Conservation (phyloP, 495 filamentous ascomycete species). For the Wilcoxina mikolae region DNA sequence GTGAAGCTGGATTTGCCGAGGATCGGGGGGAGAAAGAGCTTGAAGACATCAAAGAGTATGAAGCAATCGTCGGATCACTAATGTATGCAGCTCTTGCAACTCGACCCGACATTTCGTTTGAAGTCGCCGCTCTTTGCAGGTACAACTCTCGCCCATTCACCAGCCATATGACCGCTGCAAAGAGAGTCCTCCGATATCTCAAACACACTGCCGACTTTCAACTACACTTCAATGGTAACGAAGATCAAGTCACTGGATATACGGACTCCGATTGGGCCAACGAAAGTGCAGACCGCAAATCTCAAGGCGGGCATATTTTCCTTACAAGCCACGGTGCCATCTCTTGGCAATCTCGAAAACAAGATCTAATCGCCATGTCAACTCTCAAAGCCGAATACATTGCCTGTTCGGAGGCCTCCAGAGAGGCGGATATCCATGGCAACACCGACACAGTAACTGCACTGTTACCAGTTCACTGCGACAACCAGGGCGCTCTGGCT, state of each 20-base stretch:
- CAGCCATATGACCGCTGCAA: slow-evolving; percentile 6
- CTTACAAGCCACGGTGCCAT: not conserved
- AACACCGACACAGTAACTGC: not conserved
- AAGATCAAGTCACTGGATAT: not conserved
- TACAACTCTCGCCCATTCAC: slow-evolving; percentile 3
- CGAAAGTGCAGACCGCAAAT: not conserved
- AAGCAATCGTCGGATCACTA: not conserved
- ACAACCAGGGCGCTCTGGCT: slow-evolving; percentile 2
- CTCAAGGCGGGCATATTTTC: not conserved
- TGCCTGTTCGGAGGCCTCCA: slow-evolving; percentile 3
- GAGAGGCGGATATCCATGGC: not conserved
- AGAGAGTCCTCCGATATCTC: slow-evolving; percentile 18
- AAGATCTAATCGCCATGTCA: slow-evolving; percentile 2
- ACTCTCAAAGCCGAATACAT: slow-evolving; percentile 5
- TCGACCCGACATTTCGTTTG: slow-evolving; percentile 3
- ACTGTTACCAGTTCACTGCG: not conserved
- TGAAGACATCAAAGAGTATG: not conserved
- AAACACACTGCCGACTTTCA: not conserved
- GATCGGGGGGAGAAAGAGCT: not conserved
- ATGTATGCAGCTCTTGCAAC: slow-evolving; percentile 6
- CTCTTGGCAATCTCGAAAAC: not conserved
- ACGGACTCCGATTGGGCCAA: slow-evolving; percentile 6
- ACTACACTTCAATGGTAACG: not conserved
- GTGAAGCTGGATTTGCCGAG: too few species aligned
- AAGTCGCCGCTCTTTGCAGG: not conserved